Conservation (phyloP, 805 yeast genomes). For the Lachancea sp. region DNA sequence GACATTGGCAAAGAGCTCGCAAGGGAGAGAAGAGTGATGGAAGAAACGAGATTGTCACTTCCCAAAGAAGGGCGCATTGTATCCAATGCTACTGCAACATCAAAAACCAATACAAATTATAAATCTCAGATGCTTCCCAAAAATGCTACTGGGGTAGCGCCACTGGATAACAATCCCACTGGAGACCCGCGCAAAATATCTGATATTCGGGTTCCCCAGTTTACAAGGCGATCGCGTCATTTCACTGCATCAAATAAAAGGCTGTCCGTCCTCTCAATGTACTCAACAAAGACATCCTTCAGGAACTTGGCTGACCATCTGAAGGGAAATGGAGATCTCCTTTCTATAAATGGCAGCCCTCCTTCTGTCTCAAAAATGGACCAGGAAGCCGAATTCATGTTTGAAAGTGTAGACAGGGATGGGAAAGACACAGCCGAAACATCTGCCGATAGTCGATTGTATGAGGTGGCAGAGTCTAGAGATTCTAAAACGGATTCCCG, state of each 20-base stretch:
- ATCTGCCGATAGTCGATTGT: constrained; percentile 12
- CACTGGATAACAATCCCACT: constrained; percentile 18
- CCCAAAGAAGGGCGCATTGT: constrained; percentile 3
- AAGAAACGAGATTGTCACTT: constrained; percentile 4
- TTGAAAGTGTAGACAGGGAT: constrained; percentile 27
- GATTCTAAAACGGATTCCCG: constrained; percentile 10
- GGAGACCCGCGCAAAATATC: constrained; percentile 47
- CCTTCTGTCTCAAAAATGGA: constrained; percentile 16
- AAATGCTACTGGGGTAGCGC: constrained; percentile 23
- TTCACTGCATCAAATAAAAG: constrained; percentile 60
- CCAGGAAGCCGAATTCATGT: constrained; percentile 26
- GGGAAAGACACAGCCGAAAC: constrained; percentile 19
- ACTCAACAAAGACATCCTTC: constrained; percentile 61
- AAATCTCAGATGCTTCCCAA: constrained; percentile 25
- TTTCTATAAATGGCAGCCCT: constrained; percentile 11
- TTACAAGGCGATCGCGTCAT: constrained; percentile 59
- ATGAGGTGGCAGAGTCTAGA: constrained; percentile 18
- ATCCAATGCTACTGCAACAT: constrained; percentile 9
- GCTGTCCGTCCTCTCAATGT: constrained; percentile 62
- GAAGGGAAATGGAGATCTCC: constrained; percentile 18
- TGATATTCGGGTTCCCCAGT: constrained; percentile 62
- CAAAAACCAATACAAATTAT: constrained; percentile 14
- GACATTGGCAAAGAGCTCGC: constrained; percentile 32
- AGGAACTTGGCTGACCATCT: constrained; percentile 47
- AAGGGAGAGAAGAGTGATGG: constrained; percentile 13